These are phyloP conservation scores for Pyrenochaeta sp. DNA, from an alignment of 2,329 filamentous ascomycete genomes.

Conservation along the genomic window DNA sequence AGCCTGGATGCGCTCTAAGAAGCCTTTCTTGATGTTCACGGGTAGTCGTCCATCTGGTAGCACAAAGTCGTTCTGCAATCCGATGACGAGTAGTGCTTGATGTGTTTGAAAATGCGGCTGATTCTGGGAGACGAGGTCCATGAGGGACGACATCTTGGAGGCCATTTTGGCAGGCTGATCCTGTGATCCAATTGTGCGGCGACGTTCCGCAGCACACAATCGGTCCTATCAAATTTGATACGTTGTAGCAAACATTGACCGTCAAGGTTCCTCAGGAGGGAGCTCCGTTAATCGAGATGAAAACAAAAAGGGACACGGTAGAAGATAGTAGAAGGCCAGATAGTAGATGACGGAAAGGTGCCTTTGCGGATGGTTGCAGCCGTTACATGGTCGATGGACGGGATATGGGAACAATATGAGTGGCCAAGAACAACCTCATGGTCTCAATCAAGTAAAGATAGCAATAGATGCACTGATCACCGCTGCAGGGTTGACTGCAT, in stretches of 20 bases:
- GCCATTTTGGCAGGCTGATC: slow-evolving; percentile 14
- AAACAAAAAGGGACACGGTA: background rate
- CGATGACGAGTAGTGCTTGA: slow-evolving; percentile 80
- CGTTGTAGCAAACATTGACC: background rate
- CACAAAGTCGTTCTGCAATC: slow-evolving; percentile 91
- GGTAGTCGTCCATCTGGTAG: slow-evolving; percentile 72
- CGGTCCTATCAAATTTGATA: background rate
- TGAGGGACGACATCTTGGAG: slow-evolving; percentile 51
- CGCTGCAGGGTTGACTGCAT: slow-evolving; percentile 20
- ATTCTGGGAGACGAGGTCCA: slow-evolving; percentile 56
- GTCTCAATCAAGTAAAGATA: slow-evolving; percentile 6
- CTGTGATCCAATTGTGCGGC: slow-evolving; percentile 6
- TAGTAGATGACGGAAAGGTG: background rate
- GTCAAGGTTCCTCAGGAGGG: background rate
- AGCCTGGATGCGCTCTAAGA: slow-evolving; percentile 71
- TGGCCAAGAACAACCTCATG: background rate
- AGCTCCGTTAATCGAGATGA: background rate
- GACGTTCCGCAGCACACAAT: slow-evolving; percentile 3
- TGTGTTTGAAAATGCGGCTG: slow-evolving; percentile 64
- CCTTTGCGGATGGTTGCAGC: background rate
- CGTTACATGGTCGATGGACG: slow-evolving; percentile 8
- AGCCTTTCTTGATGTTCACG: slow-evolving; percentile 69
- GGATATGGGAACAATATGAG: slow-evolving; percentile 1
- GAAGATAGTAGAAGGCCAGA: background rate
- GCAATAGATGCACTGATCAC: slow-evolving; percentile 3